Evolutionary conservation across 257 asterid species (phyloP).

Genomic region (Agastache rugosa): DNA sequence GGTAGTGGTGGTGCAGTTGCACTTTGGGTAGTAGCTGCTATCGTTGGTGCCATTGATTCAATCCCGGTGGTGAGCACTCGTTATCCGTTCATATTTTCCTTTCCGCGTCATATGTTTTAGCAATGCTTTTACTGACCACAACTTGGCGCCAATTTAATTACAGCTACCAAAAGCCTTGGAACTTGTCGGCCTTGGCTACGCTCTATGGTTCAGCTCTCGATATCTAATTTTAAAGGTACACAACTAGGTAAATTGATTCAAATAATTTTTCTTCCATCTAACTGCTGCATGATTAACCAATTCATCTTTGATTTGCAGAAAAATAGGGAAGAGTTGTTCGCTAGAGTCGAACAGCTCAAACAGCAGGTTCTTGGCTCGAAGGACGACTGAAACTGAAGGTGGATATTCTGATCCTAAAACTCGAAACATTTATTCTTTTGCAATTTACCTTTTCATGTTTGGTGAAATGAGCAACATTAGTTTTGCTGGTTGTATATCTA

Average conservation of each 20-base stretch:
- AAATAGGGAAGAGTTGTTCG: slow-evolving; percentile 65
- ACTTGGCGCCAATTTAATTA: not conserved
- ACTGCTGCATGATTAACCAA: not conserved
- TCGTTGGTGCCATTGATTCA: slow-evolving; percentile 76
- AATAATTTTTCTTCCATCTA: not conserved
- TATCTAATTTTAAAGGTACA: slow-evolving; percentile 71
- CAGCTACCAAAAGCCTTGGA: slow-evolving; percentile 80
- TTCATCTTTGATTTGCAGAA: slow-evolving; percentile 54
- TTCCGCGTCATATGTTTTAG: not conserved
- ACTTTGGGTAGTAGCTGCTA: slow-evolving; percentile 61
- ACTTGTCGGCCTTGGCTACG: slow-evolving; percentile 78
- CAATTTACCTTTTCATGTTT: not conserved
- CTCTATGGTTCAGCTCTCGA: slow-evolving; percentile 76
- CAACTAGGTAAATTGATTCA: not conserved
- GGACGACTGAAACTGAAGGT: slow-evolving; percentile 33
- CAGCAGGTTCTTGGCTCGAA: slow-evolving; percentile 60
- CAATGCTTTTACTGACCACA: slow-evolving; percentile 30
- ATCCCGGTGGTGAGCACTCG: slow-evolving; percentile 67
- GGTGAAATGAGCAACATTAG: slow-evolving; percentile 1
- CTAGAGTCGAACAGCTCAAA: slow-evolving; percentile 66
- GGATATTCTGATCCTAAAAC: not conserved
- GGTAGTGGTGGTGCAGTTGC: slow-evolving; percentile 68
- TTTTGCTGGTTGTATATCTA: not conserved
- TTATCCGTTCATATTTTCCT: not conserved
- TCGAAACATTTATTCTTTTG: not conserved